phyloP scores from a whole-genome alignment of 176 grass and related monocot genomes.

The Poa annua region DNA sequence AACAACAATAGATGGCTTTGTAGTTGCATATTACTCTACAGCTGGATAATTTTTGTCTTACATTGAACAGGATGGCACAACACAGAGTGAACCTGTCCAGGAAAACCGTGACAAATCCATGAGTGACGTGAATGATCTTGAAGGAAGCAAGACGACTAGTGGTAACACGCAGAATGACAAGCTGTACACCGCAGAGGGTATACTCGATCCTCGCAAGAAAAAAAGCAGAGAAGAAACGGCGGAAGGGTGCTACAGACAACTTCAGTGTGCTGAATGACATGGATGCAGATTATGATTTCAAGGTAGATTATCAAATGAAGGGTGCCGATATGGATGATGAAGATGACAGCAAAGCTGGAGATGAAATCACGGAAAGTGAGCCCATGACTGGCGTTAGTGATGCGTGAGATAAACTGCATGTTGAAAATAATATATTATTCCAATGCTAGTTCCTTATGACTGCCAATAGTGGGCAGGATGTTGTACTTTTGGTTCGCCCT shows the following conservation, averaged over 20 bases:
- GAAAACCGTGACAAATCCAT: constrained; percentile 52
- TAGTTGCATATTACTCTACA: not conserved
- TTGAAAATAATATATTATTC: not conserved
- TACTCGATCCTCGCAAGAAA: constrained; percentile 72
- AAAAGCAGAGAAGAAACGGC: constrained; percentile 61
- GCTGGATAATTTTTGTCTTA: constrained; percentile 35
- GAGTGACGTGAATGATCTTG: constrained; percentile 45
- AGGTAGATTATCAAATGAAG: constrained; percentile 58
- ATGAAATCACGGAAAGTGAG: constrained; percentile 34
- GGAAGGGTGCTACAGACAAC: constrained; percentile 43
- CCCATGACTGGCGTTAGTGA: constrained; percentile 58
- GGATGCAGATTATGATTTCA: constrained; percentile 57
- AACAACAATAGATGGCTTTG: too few species aligned
- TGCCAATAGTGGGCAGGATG: not conserved
- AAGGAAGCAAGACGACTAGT: constrained; percentile 44
- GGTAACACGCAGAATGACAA: constrained; percentile 62
- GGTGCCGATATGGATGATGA: constrained; percentile 37
- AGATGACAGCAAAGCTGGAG: constrained; percentile 15
- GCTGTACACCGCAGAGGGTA: constrained; percentile 74
- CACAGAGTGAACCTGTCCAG: constrained; percentile 16
- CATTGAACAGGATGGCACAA: constrained; percentile 38
- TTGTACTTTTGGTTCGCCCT: not conserved
- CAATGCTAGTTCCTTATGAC: not conserved
- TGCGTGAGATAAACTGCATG: constrained; percentile 16
- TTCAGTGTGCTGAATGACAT: constrained; percentile 40